Conservation (phyloP, 805 yeast genomes). For the Cyberlindnera americana region DNA sequence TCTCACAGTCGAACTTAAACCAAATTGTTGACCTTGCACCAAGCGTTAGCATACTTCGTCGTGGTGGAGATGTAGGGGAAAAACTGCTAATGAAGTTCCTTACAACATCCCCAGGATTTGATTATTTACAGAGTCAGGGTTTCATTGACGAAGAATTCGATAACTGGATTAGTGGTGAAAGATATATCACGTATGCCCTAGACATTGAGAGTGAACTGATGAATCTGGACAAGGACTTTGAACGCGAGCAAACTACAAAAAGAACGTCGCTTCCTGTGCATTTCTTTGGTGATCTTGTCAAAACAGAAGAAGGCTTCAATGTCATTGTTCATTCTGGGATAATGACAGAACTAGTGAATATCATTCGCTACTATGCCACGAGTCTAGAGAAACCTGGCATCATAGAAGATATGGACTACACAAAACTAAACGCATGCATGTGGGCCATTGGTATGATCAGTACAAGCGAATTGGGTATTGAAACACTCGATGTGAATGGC, state of each 20-base stretch:
- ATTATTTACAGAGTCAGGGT: slow-evolving; percentile 53
- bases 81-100: slow-evolving; percentile 61
- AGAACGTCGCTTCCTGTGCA: slow-evolving; percentile 47
- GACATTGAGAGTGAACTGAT: slow-evolving; percentile 42
- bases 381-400: slow-evolving; percentile 19
- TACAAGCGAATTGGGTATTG: slow-evolving; percentile 65
- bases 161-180: slow-evolving; percentile 54
- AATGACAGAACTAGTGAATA: slow-evolving; percentile 37
- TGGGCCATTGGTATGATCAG: slow-evolving; percentile 91
- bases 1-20: slow-evolving; percentile 46
- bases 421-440: slow-evolving; percentile 63
- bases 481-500: slow-evolving; percentile 49
- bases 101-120: slow-evolving; percentile 66
- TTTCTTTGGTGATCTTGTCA: slow-evolving; percentile 75
- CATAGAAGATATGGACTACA: slow-evolving; percentile 31
- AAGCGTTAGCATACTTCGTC: slow-evolving; percentile 35
- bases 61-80: slow-evolving; percentile 33
- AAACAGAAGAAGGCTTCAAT: slow-evolving; percentile 75
- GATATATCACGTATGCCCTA: slow-evolving; percentile 41
- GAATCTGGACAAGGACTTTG: slow-evolving; percentile 20
- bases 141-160: slow-evolving; percentile 64
- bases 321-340: slow-evolving; percentile 51
- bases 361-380: slow-evolving; percentile 31
- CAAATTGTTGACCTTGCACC: slow-evolving; percentile 55
- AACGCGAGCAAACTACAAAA: slow-evolving; percentile 7